A percentile compares a stretch with the other conserved stretches of the same genome.
Conservation (phyloP, 2,329 filamentous ascomycete genomes). For the Ascochyta rabiei region DNA sequence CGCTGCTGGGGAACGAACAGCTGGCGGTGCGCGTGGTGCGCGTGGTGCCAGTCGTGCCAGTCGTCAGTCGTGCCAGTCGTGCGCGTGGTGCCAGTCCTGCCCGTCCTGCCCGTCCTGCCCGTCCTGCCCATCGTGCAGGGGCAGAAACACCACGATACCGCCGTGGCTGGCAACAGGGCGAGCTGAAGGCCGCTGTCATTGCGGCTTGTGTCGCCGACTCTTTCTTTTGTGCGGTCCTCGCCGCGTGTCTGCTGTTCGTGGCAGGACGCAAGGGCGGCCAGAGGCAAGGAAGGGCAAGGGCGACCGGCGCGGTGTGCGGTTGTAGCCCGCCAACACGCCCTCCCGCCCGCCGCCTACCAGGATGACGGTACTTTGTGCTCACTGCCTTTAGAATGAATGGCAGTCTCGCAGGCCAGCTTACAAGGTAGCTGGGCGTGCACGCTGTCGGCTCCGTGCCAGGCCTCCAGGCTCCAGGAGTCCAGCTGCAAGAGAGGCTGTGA, state of each 20-base stretch:
- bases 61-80: too few relatives aligned
- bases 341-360: conserved; percentile 26
- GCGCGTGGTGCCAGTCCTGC: too few relatives aligned
- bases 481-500: not conserved
- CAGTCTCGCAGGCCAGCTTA: not conserved
- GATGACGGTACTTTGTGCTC: conserved; percentile 21
- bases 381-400: too few relatives aligned
- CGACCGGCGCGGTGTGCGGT: conserved; percentile 17
- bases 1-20: conserved; percentile 18
- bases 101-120: too few relatives aligned
- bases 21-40: conserved; percentile 7
- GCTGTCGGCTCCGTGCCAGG: too few relatives aligned
- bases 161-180: conserved; percentile 8
- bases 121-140: too few relatives aligned
- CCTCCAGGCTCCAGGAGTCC: too few relatives aligned
- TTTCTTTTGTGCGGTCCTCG: not conserved
- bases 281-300: conserved; percentile 16
- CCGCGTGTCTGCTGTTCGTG: conserved; percentile 18
- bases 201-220: not conserved
- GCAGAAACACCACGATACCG: conserved; percentile 19
- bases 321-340: conserved; percentile 17
- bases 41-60: too few relatives aligned
- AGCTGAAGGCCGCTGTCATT: conserved; percentile 18
- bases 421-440: too few relatives aligned
- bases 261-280: too few relatives aligned